Conservation (phyloP, 148 eudicot species). For the Pouteria glomerata region DNA sequence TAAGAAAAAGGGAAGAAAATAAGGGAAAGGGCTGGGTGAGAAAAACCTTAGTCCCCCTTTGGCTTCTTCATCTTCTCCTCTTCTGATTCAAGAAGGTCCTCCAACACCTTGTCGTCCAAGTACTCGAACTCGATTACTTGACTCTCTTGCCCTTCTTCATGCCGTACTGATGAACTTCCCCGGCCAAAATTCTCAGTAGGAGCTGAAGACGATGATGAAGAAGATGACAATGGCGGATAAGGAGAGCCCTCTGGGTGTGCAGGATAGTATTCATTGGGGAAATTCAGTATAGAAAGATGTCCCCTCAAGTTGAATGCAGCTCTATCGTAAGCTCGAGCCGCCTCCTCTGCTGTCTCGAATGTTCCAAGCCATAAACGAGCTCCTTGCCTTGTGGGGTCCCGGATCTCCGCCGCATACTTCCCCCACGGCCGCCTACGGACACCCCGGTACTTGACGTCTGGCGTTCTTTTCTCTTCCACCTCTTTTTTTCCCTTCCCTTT, state of each 20-base stretch:
- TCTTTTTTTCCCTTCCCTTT: slow-evolving; percentile 19
- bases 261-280: slow-evolving; percentile 49
- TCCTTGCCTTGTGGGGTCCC: slow-evolving; percentile 47
- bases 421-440: slow-evolving; percentile 34
- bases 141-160: slow-evolving; percentile 16
- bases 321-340: slow-evolving; percentile 52
- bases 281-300: slow-evolving; percentile 47
- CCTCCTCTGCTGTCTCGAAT: slow-evolving; percentile 32
- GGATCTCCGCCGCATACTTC: slow-evolving; percentile 46
- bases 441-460: slow-evolving; percentile 22
- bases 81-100: slow-evolving; percentile 51
- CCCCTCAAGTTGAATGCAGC: slow-evolving; percentile 52
- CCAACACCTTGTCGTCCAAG: slow-evolving; percentile 49
- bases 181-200: background rate
- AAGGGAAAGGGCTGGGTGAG: no score
- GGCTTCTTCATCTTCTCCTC: slow-evolving; percentile 22
- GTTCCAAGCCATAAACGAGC: slow-evolving; percentile 58
- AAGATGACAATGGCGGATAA: slow-evolving; percentile 4
- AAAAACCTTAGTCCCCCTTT: no score
- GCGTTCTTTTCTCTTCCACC: slow-evolving; percentile 10
- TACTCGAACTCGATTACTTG: slow-evolving; percentile 59
- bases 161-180: slow-evolving; percentile 15
- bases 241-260: slow-evolving; percentile 16
- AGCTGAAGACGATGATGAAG: slow-evolving; percentile 6
- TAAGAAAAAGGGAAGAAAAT: background rate